A percentile compares a stretch with the other conserved stretches of the same genome.
These are phyloP conservation scores for Lentinus tigrinus DNA, from an alignment of 768 basidiomycete species.

Conservation along the genomic window DNA sequence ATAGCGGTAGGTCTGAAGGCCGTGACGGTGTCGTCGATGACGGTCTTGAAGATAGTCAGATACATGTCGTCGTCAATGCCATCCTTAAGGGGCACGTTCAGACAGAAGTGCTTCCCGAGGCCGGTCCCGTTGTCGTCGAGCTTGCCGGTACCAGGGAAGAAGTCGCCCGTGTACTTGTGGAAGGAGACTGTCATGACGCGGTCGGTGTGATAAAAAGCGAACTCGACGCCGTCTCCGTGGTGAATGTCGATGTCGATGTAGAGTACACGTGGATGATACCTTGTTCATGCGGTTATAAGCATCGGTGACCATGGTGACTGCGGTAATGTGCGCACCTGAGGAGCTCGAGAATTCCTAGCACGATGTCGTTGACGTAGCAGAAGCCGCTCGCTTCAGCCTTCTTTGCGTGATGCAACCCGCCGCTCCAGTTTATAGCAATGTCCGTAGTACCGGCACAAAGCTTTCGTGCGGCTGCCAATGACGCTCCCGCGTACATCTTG, in stretches of 20 bases:
- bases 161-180: conserved; percentile 98
- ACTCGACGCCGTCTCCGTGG: conserved; percentile 97
- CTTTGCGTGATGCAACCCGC: conserved; percentile 97
- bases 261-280: conserved; percentile 89
- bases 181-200: conserved; percentile 99
- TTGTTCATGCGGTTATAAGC: too few species aligned
- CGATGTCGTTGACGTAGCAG: conserved; percentile 97
- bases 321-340: conserved; percentile 37
- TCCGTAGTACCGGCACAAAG: conserved; percentile 83
- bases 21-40: conserved; percentile 91
- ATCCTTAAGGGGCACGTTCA: conserved; percentile 94
- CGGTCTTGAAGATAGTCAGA: conserved; percentile 90
- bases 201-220: conserved; percentile 96
- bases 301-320: too few species aligned
- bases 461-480: conserved; percentile 87
- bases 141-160: conserved; percentile 97
- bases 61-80: conserved; percentile 99
- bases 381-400: conserved; percentile 97
- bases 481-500: conserved; percentile 90
- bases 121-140: conserved; percentile 88
- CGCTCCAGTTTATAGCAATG: conserved; percentile 99
- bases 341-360: conserved; percentile 90
- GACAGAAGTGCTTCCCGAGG: conserved; percentile 90
- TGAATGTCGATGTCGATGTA: conserved; percentile 99
- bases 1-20: conserved; percentile 87